Evolutionary conservation across 441 rosid genomes (phyloP), one percentile per base, ranked within the genome.

Genomic region (Arabidopsis hybrid): DNA sequence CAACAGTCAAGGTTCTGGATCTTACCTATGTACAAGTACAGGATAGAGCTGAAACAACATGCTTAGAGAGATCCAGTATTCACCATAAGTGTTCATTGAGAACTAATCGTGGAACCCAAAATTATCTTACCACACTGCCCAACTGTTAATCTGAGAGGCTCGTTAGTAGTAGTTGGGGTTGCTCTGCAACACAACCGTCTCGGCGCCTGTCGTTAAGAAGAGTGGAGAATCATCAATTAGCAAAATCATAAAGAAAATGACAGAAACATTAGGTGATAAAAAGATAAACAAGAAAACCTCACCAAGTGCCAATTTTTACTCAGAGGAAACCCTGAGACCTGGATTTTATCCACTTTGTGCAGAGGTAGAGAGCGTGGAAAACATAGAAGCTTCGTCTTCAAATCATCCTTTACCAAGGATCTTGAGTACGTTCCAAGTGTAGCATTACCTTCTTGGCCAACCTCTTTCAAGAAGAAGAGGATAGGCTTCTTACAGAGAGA

Each of bases 221-320:
- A 60, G 51, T 1, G 57, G 16, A 62, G 34, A 71, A 47, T 8
- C 42, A 55, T 40, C 26, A 57, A 9, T 29, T 3, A 7, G 14
- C 32, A 31, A 16, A 8, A 61, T 40, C 47, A 42, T 36, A 42
- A 36, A 38, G 14, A 46, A 52, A 61, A 51, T 21, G 12, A 39
- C 11, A 59, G 2, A 71, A 65, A 55, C 36, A 67, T 32, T 60
- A 31, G 9, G 43, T n/a, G 63, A 69, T 68, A 34, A 52, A 60
- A 26, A 1, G 59, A 62, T 46, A 43, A 36, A 69, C 11, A 52
- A 31, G 4, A 57, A 47, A 17, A 21, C 64, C 89, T 75, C 81
- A 93, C 97, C 96, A 85, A 73, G 81, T 89, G 96, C 96, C 98
- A 93, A 21, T 76, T 85, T 84, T 83, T 86, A 67, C 69, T 73